Percentiles rank a stretch among this genome's conserved stretches.
These are phyloP conservation scores for Mycena amicta DNA, from an alignment of 768 basidiomycete species.

Conservation along the genomic window DNA sequence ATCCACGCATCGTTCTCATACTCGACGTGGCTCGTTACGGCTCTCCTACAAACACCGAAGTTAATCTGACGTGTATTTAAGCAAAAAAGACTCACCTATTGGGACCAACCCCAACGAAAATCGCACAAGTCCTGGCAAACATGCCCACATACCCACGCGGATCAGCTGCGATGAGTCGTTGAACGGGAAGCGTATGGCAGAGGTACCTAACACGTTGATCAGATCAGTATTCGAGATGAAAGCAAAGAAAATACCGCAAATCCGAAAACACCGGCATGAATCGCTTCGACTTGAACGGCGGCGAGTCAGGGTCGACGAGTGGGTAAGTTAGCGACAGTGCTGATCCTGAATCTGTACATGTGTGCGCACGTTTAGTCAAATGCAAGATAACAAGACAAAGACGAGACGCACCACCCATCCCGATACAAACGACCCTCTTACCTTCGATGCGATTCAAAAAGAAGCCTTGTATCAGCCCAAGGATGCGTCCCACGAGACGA, in stretches of 20 bases:
- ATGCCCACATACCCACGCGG: conserved; percentile 62
- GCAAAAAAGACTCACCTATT: conserved; percentile 37
- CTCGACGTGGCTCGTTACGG: conserved; percentile 82
- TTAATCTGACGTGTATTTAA: neutral
- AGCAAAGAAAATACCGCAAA: conserved; percentile 59
- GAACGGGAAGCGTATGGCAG: conserved; percentile 79
- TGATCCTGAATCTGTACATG: neutral
- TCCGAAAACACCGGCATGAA: conserved; percentile 96
- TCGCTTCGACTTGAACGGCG: conserved; percentile 91
- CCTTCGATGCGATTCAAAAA: conserved; percentile 88
- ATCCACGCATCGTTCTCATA: conserved; percentile 98
- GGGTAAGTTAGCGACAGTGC: neutral
- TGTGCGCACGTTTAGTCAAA: no score
- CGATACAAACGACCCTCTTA: conserved; percentile 58
- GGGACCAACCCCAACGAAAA: conserved; percentile 94
- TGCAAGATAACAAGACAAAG: neutral
- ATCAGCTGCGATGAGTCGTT: conserved; percentile 72
- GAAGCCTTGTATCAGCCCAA: conserved; percentile 85
- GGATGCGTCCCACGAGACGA: conserved; percentile 72
- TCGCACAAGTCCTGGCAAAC: conserved; percentile 75
- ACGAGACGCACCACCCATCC: neutral
- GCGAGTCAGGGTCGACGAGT: conserved; percentile 76
- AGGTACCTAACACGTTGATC: conserved; percentile 32
- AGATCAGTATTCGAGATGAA: no score
- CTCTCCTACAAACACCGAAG: conserved; percentile 50